Conservation (phyloP, 345 rosid genomes). For the Eucalyptus camaldulensis region DNA sequence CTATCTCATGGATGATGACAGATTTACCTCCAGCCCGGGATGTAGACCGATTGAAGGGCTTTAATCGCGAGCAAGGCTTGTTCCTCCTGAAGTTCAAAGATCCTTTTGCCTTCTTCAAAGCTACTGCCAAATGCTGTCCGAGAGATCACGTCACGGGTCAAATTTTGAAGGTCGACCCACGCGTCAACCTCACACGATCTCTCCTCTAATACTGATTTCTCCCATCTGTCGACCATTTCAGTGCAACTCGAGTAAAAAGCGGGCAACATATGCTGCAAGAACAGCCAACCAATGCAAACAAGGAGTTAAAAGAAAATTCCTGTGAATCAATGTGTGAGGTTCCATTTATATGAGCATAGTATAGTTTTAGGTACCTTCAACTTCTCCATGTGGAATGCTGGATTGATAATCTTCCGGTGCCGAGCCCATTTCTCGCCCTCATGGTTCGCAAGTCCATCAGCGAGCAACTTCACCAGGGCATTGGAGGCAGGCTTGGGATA, state of each 20-base stretch:
- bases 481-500: conserved; percentile 14
- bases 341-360: neutral
- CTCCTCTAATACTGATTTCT: neutral
- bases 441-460: conserved; percentile 22
- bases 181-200: conserved; percentile 16
- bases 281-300: neutral
- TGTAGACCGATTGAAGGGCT: neutral
- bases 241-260: conserved; percentile 10
- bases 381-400: conserved; percentile 36
- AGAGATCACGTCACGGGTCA: conserved; percentile 28
- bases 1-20: neutral
- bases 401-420: conserved; percentile 40
- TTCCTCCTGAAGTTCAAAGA: conserved; percentile 16
- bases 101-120: conserved; percentile 20
- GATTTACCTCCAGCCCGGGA: neutral
- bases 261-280: conserved; percentile 3
- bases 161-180: conserved; percentile 15
- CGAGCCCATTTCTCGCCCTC: conserved; percentile 41
- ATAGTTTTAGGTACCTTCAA: conserved; percentile 22
- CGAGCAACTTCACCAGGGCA: conserved; percentile 11
- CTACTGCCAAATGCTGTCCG: conserved; percentile 30
- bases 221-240: conserved; percentile 12
- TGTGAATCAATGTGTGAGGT: conserved; percentile 1
- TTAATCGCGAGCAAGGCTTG: neutral
- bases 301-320: neutral